These are phyloP conservation scores for Mortierella sp. DNA, from an alignment of 371 early-diverging fungal species.

Conservation along the genomic window DNA sequence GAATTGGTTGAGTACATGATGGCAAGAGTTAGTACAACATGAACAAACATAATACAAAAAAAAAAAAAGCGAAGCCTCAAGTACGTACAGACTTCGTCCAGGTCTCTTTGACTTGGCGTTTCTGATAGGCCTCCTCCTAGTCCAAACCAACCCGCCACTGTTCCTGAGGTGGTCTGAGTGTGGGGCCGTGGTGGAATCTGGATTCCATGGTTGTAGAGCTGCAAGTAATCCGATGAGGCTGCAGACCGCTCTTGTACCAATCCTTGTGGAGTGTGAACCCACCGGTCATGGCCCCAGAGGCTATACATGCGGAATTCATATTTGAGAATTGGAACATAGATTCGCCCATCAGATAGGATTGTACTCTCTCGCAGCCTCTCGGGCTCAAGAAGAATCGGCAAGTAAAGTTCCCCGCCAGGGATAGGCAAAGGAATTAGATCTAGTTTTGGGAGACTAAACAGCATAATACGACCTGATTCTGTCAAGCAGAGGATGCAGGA, in stretches of 20 bases:
- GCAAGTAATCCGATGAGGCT: constrained; percentile 30
- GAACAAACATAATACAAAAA: not conserved
- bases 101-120: constrained; percentile 59
- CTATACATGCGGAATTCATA: constrained; percentile 63
- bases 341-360: constrained; percentile 63
- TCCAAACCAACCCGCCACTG: constrained; percentile 64
- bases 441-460: constrained; percentile 50
- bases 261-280: constrained; percentile 32
- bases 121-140: constrained; percentile 61
- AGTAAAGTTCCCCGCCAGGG: constrained; percentile 18
- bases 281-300: constrained; percentile 41
- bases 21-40: not conserved
- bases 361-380: constrained; percentile 50
- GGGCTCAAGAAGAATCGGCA: constrained; percentile 43
- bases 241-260: constrained; percentile 18
- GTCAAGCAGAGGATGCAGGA: constrained; percentile 46
- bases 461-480: constrained; percentile 34
- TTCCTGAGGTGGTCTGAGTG: constrained; percentile 32
- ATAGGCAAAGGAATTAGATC: constrained; percentile 39
- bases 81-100: constrained; percentile 65
- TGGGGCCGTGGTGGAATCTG: constrained; percentile 61
- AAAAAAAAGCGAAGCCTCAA: not conserved
- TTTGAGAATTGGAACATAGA: constrained; percentile 61
- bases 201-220: constrained; percentile 58
- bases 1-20: not conserved